Conservation (phyloP, 2,329 filamentous ascomycete genomes). For the Fusarium euwallaceae region DNA sequence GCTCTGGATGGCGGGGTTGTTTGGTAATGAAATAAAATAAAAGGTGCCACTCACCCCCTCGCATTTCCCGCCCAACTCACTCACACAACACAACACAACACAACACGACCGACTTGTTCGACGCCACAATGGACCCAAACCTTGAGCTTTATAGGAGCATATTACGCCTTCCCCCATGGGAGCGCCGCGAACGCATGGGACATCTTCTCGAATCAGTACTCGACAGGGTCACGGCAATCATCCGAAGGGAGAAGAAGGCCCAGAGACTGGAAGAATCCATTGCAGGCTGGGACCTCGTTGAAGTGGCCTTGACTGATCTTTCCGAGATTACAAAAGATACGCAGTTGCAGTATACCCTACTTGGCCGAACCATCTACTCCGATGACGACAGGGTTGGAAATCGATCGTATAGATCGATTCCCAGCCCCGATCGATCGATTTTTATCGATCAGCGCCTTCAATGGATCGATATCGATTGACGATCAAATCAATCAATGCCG, state of each 20-base stretch:
- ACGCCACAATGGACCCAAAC: conserved; percentile 16
- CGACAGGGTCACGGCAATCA: not conserved
- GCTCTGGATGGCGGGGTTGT: too few relatives aligned
- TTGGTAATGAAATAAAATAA: not conserved
- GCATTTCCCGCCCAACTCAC: not conserved
- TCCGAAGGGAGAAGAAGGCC: not conserved
- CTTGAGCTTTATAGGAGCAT: conserved; percentile 17
- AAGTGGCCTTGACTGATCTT: conserved; percentile 17
- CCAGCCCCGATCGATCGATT: too few relatives aligned
- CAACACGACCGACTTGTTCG: conserved; percentile 10
- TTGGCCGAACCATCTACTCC: conserved; percentile 12
- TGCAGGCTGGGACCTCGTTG: conserved; percentile 22
- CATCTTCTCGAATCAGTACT: conserved; percentile 4
- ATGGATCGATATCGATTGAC: too few relatives aligned
- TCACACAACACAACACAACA: not conserved
- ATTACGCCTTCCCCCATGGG: conserved; percentile 2
- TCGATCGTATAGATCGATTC: too few relatives aligned
- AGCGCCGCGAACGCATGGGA: not conserved
- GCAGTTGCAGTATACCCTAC: conserved; percentile 5
- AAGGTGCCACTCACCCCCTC: too few relatives aligned
- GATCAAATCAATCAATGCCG: too few relatives aligned
- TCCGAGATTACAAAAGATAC: not conserved
- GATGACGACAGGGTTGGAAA: too few relatives aligned
- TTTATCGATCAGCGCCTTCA: too few relatives aligned
- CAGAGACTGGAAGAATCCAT: conserved; percentile 6